Conservation (phyloP, 768 basidiomycete species). For the Leccinum pellstonianum region DNA sequence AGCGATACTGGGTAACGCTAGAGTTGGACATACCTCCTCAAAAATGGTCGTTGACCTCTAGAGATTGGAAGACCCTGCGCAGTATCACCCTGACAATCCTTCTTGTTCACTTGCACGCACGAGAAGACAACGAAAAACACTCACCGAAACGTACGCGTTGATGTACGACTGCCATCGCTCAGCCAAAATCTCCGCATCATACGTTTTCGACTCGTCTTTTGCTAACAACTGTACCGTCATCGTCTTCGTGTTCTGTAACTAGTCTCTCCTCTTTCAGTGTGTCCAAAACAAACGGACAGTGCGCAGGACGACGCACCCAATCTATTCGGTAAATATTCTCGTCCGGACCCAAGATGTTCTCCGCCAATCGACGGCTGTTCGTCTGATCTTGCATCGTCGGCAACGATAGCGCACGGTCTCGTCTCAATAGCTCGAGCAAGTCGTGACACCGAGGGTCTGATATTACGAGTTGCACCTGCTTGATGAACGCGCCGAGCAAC, state of each 20-base stretch:
- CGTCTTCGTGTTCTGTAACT: slow-evolving; percentile 66
- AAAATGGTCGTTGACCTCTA: slow-evolving; percentile 57
- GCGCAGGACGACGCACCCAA: slow-evolving; percentile 52
- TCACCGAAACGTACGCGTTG: slow-evolving; percentile 69
- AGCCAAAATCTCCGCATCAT: slow-evolving; percentile 73
- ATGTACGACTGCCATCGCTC: slow-evolving; percentile 81
- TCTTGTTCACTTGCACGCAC: not conserved
- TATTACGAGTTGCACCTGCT: slow-evolving; percentile 81
- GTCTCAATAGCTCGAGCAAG: slow-evolving; percentile 65
- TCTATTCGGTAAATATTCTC: slow-evolving; percentile 80
- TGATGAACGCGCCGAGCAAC: slow-evolving; percentile 82
- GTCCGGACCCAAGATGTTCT: slow-evolving; percentile 70
- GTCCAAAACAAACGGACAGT: not conserved
- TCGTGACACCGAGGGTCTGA: slow-evolving; percentile 70
- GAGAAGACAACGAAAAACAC: slow-evolving; percentile 15
- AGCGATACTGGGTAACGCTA: not conserved
- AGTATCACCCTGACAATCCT: slow-evolving; percentile 47
- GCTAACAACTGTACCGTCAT: slow-evolving; percentile 76
- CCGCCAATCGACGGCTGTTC: slow-evolving; percentile 62
- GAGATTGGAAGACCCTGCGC: slow-evolving; percentile 51
- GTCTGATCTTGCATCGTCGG: slow-evolving; percentile 73
- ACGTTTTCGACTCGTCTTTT: slow-evolving; percentile 73
- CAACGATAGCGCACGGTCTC: slow-evolving; percentile 55
- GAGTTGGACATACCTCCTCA: slow-evolving; percentile 51
- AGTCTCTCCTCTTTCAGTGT: not conserved